These are phyloP conservation scores for Plasmopara muralis DNA, from an alignment of 352 stramenopile genomes.

Conservation along the genomic window DNA sequence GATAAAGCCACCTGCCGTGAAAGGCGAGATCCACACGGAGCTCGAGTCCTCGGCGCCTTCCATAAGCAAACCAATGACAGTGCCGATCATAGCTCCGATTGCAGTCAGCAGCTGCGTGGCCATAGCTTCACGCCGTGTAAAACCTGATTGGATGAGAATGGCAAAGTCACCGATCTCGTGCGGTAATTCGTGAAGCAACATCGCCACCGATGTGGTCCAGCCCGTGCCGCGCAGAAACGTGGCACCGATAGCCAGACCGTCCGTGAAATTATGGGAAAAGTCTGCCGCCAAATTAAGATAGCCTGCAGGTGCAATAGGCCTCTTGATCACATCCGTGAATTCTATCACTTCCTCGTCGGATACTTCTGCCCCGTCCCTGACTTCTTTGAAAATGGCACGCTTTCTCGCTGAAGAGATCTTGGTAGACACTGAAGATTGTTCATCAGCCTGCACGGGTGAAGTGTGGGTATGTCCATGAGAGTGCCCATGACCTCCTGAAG, in stretches of 20 bases:
- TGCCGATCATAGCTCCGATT: conserved; percentile 87
- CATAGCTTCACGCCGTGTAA: conserved; percentile 86
- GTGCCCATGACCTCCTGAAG: conserved; percentile 29
- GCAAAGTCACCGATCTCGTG: conserved; percentile 91
- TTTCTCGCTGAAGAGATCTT: conserved; percentile 32
- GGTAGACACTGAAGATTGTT: conserved; percentile 5
- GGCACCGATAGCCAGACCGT: conserved; percentile 89
- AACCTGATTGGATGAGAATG: conserved; percentile 88
- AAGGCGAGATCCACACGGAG: conserved; percentile 75
- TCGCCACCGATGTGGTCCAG: conserved; percentile 82
- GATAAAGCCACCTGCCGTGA: conserved; percentile 88
- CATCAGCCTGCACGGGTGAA: conserved; percentile 23
- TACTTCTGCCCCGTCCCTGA: conserved; percentile 24
- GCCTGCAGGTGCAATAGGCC: conserved; percentile 66
- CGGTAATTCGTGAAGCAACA: conserved; percentile 87
- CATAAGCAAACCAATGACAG: conserved; percentile 75
- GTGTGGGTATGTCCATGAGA: conserved; percentile 28
- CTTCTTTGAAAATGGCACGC: conserved; percentile 23
- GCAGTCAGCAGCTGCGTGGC: conserved; percentile 88
- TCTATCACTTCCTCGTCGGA: conserved; percentile 15
- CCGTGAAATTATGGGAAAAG: conserved; percentile 91
- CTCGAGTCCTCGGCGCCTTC: conserved; percentile 60
- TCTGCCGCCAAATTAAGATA: conserved; percentile 90
- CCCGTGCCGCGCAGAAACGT: conserved; percentile 77
- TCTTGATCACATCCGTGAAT: conserved; percentile 12